Base-by-base conservation (phyloP, 495 filamentous ascomycete genomes). In the Xylaria nigripes region DNA sequence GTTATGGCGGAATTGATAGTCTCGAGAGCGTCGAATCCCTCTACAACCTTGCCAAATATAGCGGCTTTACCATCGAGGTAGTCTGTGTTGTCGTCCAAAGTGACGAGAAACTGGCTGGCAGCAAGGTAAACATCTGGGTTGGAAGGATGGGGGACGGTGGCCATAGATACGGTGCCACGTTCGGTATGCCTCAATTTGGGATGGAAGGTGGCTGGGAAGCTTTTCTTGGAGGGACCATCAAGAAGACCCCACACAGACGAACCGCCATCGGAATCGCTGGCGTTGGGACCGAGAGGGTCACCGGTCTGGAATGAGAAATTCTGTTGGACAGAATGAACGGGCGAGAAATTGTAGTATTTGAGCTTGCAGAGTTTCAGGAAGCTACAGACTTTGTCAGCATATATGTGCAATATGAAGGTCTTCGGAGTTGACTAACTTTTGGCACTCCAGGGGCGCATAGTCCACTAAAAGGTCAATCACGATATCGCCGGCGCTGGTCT, bases 291-390 rank as follows among this genome's bases (percentile, higher is more conserved):
- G 40, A 96, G 79, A 32, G 91, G 91, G 68, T 96, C 91, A 60
- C 91, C 91, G 50, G 91, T 93, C 64, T 96, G 91, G 70, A 95
- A 95, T 51, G 90, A 90, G 72, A 95, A 95, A 67, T 87, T 82
- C 61, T 87, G 88, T 66, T 95, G 91, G 46, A 96, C 81, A 58
- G 82, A 86, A 72, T 94, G 84, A 50, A 96, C 72, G 32, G 91
- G 91, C 25, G 90, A 84, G 67, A 90, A 96, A 75, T 96, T 96
- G 81, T 96, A 96, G 71, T 96, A 96, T 75, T 95, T 96, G 70
- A 89, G 74, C 68, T 95, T 95, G 81, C 91, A 96, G 61, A 96
- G 87, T 81, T 96, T 96, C 22, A 96, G 75, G 71, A 96, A 96
- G 79, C 90, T 95, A 76, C 38, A 68, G 48, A 54, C 53, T 58